phyloP scores from a whole-genome alignment of 139 green algal species.

The Dunaliella sp. region DNA sequence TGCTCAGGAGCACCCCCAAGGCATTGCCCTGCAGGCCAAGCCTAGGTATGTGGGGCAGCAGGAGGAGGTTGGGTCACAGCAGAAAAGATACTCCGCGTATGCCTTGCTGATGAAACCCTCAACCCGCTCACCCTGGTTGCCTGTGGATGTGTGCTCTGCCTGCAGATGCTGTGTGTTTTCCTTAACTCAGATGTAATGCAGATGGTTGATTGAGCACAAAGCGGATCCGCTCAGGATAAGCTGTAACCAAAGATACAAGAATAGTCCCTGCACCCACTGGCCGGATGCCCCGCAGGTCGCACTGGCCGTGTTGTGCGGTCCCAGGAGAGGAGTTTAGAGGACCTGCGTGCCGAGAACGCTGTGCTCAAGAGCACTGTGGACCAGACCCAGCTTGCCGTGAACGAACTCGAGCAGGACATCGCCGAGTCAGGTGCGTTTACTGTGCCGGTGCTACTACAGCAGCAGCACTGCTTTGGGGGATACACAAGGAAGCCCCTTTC shows the following conservation, averaged over 20 bases:
- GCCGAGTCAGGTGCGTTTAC: slow-evolving; percentile 10
- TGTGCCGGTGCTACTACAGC: background rate
- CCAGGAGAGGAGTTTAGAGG: slow-evolving; percentile 47
- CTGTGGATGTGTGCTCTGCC: background rate
- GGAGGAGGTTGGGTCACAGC: too few species aligned
- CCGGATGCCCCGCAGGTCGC: background rate
- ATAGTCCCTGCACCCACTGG: background rate
- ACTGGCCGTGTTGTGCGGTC: background rate
- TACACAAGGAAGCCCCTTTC: background rate
- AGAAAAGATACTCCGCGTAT: too few species aligned
- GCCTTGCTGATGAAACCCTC: background rate
- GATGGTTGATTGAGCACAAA: background rate
- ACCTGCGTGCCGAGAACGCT: slow-evolving; percentile 75
- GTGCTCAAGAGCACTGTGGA: slow-evolving; percentile 62
- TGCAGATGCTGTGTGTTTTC: background rate
- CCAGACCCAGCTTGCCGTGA: slow-evolving; percentile 34
- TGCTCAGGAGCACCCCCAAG: too few species aligned
- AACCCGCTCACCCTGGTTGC: background rate
- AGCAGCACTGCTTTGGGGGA: slow-evolving; percentile 1
- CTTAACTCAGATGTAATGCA: background rate
- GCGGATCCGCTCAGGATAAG: background rate
- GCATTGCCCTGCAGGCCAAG: too few species aligned
- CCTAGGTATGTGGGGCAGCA: too few species aligned
- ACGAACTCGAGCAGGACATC: slow-evolving; percentile 31
- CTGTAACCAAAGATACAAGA: background rate